Percentiles rank a stretch among this genome's conserved stretches.
These are phyloP conservation scores for Trypethelium eluteriae DNA, from an alignment of 495 filamentous ascomycete genomes.

Conservation along the genomic window DNA sequence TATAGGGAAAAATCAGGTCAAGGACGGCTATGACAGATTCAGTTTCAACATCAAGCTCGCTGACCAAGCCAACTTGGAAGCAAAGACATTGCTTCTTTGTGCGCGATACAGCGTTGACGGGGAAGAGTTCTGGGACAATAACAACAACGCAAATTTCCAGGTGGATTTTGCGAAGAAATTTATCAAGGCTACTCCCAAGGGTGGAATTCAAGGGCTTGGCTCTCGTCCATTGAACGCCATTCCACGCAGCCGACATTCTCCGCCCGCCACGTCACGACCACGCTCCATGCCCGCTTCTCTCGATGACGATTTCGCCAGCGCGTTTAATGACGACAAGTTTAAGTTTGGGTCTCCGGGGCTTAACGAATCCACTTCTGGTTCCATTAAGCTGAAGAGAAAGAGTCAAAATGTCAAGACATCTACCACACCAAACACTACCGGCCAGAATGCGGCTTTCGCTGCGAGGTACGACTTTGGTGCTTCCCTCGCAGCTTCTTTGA, in stretches of 20 bases:
- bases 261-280: conserved; percentile 43
- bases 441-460: conserved; percentile 52
- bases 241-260: conserved; percentile 65
- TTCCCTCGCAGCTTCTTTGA: conserved; percentile 78
- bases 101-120: conserved; percentile 80
- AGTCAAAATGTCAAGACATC: conserved; percentile 26
- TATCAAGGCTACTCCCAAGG: conserved; percentile 49
- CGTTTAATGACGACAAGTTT: conserved; percentile 43
- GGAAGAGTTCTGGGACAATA: conserved; percentile 94
- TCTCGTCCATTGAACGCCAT: conserved; percentile 53
- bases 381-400: conserved; percentile 38
- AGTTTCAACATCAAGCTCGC: conserved; percentile 88
- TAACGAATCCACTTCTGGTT: conserved; percentile 39
- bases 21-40: conserved; percentile 76
- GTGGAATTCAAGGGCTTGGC: conserved; percentile 41
- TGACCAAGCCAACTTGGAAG: conserved; percentile 81
- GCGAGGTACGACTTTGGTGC: conserved; percentile 90
- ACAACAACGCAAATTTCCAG: conserved; percentile 75
- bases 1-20: conserved; percentile 55
- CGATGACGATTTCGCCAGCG: conserved; percentile 59
- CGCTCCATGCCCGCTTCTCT: conserved; percentile 55
- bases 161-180: conserved; percentile 78
- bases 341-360: conserved; percentile 50
- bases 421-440: conserved; percentile 43
- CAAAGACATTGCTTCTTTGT: conserved; percentile 85